These are phyloP conservation scores for Pseudodiploospora longispora DNA, from an alignment of 2,329 filamentous ascomycete genomes.

Conservation along the genomic window DNA sequence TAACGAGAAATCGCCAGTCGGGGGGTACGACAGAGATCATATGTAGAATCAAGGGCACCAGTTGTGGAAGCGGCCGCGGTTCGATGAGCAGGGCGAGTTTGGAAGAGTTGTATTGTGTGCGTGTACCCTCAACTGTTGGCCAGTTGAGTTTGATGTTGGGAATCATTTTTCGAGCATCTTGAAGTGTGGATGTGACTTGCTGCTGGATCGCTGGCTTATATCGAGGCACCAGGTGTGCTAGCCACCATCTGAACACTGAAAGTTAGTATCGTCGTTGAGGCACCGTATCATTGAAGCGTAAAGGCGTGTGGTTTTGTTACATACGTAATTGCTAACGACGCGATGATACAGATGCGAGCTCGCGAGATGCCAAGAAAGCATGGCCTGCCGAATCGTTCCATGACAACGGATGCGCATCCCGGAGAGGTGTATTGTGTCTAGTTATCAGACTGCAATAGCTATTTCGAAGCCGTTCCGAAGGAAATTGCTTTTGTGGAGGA, in stretches of 20 bases:
- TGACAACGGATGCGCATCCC: too few relatives aligned
- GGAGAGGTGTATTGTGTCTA: too few relatives aligned
- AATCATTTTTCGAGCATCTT: conserved; percentile 32
- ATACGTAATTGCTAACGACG: conserved; percentile 1
- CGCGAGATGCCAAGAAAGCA: neutral
- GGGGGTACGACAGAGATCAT: conserved; percentile 48
- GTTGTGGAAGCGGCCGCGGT: conserved; percentile 38
- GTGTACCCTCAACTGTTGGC: conserved; percentile 23
- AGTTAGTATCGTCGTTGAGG: too few relatives aligned
- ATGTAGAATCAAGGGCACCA: conserved; percentile 46
- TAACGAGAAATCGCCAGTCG: conserved; percentile 50
- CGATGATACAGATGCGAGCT: neutral
- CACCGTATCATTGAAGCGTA: too few relatives aligned
- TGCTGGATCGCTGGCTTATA: conserved; percentile 36
- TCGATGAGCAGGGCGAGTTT: conserved; percentile 52
- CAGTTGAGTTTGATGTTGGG: conserved; percentile 33
- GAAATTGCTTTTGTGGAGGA: too few relatives aligned
- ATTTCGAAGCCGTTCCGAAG: too few relatives aligned
- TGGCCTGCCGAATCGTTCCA: too few relatives aligned
- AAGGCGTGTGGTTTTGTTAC: neutral
- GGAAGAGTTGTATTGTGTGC: conserved; percentile 34
- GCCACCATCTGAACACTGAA: conserved; percentile 32
- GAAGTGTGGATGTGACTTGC: conserved; percentile 27
- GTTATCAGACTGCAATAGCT: too few relatives aligned
- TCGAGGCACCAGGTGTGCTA: conserved; percentile 24